Conservation (phyloP, 2,329 filamentous ascomycete species). For the Rhynchosporium graminicola region DNA sequence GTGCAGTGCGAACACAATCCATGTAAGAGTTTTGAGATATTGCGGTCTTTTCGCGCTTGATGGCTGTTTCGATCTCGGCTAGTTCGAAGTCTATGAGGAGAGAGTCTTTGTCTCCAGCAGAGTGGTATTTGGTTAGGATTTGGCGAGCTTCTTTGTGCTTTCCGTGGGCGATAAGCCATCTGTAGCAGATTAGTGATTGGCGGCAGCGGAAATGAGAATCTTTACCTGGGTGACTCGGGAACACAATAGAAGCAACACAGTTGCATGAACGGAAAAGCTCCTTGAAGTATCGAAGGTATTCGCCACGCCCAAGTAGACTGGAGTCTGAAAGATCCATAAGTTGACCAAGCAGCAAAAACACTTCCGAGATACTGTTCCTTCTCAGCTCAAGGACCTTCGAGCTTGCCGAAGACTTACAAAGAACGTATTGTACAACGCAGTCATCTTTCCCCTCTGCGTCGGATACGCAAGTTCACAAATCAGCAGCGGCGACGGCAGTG, state of each 20-base stretch:
- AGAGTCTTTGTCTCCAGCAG: conserved; percentile 46
- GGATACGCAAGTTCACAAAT: conserved; percentile 44
- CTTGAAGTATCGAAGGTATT: conserved; percentile 37
- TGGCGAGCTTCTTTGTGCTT: conserved; percentile 52
- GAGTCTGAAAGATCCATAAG: conserved; percentile 42
- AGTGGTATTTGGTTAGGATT: conserved; percentile 55
- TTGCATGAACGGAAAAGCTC: conserved; percentile 50
- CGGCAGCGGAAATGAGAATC: no score
- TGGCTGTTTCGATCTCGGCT: conserved; percentile 50
- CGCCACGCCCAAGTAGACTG: conserved; percentile 32
- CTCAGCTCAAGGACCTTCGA: background rate
- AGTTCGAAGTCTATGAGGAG: conserved; percentile 51
- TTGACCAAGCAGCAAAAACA: conserved; percentile 47
- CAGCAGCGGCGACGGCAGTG: conserved; percentile 42
- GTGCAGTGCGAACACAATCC: conserved; percentile 38
- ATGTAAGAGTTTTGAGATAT: conserved; percentile 41
- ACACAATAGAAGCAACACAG: conserved; percentile 10
- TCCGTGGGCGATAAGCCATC: conserved; percentile 52
- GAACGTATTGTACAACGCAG: conserved; percentile 11
- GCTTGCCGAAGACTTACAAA: background rate
- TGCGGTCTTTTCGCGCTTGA: conserved; percentile 46
- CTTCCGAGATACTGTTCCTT: conserved; percentile 40
- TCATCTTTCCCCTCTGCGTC: conserved; percentile 41
- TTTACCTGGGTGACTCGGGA: conserved; percentile 19
- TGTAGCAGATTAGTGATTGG: conserved; percentile 29